Conservation (phyloP, 768 basidiomycete genomes). For the Mycena polygramma region DNA sequence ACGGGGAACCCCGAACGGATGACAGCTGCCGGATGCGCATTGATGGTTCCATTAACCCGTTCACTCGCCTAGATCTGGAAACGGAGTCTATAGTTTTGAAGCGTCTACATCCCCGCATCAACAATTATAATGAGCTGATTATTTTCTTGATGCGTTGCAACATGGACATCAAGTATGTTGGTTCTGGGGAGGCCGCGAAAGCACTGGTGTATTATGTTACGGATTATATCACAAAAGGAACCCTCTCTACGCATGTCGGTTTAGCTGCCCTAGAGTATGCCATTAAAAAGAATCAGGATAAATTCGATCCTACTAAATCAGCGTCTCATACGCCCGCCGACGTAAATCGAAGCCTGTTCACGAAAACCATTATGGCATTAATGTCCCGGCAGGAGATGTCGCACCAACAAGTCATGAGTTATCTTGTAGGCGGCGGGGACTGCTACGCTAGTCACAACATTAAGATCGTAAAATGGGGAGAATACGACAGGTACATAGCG, state of each 20-base stretch:
- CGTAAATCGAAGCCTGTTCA: conserved; percentile 8
- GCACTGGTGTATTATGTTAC: conserved; percentile 49
- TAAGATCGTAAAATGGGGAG: too few species aligned
- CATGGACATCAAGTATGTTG: conserved; percentile 31
- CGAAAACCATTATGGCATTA: conserved; percentile 12
- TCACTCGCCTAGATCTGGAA: conserved; percentile 26
- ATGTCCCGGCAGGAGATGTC: conserved; percentile 19
- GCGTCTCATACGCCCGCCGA: neutral
- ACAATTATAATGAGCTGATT: conserved; percentile 34
- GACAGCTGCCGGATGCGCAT: conserved; percentile 7
- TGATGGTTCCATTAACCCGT: neutral
- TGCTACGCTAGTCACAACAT: neutral
- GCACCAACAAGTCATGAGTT: conserved; percentile 20
- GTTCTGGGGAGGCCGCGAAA: conserved; percentile 45
- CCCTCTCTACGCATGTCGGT: conserved; percentile 37
- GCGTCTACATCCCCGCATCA: conserved; percentile 27
- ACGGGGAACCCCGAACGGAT: neutral
- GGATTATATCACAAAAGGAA: conserved; percentile 51
- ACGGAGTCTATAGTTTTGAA: conserved; percentile 25
- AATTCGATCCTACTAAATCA: neutral
- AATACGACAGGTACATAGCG: too few species aligned
- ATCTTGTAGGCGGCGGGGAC: conserved; percentile 5
- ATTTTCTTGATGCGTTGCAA: conserved; percentile 41
- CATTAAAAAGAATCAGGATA: neutral
- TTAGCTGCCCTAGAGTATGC: conserved; percentile 33